Percentiles rank a stretch among this genome's conserved stretches.
These are phyloP conservation scores for Aristolochia fimbriata DNA, from an alignment of 164 flowering plant genomes.

Conservation along the genomic window DNA sequence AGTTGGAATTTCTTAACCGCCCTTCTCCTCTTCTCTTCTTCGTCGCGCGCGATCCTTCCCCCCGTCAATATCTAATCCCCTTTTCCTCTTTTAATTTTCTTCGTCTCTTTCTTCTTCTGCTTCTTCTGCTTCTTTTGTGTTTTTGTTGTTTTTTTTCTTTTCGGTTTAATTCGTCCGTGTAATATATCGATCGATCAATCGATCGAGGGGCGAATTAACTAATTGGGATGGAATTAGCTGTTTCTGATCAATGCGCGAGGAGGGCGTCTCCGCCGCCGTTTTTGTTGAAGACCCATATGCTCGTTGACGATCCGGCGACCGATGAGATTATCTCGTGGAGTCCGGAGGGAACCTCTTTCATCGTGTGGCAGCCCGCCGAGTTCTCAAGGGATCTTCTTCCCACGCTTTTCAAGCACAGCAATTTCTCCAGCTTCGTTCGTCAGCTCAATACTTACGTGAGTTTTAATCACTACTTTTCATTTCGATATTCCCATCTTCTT, in stretches of 20 bases:
- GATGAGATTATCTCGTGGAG: conserved; percentile 67
- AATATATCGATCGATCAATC: too few relatives aligned
- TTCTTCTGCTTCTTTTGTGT: conserved; percentile 1
- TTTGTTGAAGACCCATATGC: conserved; percentile 54
- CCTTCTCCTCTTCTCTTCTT: conserved; percentile 58
- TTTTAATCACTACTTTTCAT: too few relatives aligned
- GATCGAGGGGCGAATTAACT: too few relatives aligned
- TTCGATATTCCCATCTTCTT: conserved; percentile 1
- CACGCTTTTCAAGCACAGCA: conserved; percentile 74
- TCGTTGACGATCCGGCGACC: conserved; percentile 60
- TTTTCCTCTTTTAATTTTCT: conserved; percentile 1
- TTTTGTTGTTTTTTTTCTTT: conserved; percentile 3
- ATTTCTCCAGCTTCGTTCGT: conserved; percentile 87
- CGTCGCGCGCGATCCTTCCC: not conserved
- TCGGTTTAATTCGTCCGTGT: too few relatives aligned
- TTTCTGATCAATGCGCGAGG: conserved; percentile 17
- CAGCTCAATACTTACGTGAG: conserved; percentile 92
- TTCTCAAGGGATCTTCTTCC: conserved; percentile 75
- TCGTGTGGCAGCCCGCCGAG: conserved; percentile 79
- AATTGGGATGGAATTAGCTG: too few relatives aligned
- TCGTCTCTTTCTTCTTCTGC: not conserved
- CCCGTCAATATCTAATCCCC: not conserved
- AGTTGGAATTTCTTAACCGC: conserved; percentile 73
- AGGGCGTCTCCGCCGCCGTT: conserved; percentile 55
- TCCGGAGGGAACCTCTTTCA: conserved; percentile 52